Conservation (phyloP, 208 protist genomes). For the Trypanosoma grayi region DNA sequence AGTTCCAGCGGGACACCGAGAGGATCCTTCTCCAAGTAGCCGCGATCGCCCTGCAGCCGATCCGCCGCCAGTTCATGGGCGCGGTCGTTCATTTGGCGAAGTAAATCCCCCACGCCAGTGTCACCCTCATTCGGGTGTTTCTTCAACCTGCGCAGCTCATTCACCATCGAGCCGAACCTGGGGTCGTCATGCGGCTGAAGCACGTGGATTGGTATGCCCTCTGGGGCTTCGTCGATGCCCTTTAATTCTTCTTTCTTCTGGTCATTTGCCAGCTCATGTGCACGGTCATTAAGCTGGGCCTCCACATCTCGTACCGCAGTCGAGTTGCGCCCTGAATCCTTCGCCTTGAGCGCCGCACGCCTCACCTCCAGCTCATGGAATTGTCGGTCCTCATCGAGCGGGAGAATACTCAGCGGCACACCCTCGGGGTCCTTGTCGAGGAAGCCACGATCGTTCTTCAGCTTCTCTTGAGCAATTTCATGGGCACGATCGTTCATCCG, state of each 20-base stretch:
- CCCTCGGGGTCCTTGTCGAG: conserved; percentile 46
- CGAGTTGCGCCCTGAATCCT: conserved; percentile 46
- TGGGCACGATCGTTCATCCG: conserved; percentile 52
- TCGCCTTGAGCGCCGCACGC: conserved; percentile 60
- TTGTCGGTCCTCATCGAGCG: conserved; percentile 50
- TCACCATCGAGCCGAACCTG: no score
- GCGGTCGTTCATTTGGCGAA: conserved; percentile 67
- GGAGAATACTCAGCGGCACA: conserved; percentile 54
- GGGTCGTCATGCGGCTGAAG: no score
- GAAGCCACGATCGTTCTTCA: conserved; percentile 49
- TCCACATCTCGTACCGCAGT: conserved; percentile 63
- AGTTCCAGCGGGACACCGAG: conserved; percentile 59
- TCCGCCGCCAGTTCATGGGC: conserved; percentile 60
- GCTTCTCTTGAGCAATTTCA: conserved; percentile 33
- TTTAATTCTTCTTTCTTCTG: no score
- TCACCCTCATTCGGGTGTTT: no score
- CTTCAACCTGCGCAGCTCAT: no score
- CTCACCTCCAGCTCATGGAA: conserved; percentile 73
- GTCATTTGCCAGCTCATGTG: conserved; percentile 33
- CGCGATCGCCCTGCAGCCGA: conserved; percentile 47
- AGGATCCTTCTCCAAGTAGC: conserved; percentile 52
- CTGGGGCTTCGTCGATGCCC: no score
- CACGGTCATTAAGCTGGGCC: conserved; percentile 65
- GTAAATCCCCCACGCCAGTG: no score
- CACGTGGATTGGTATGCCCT: no score